A percentile compares a stretch with the other conserved stretches of the same genome.
These are phyloP conservation scores for Fusarium agapanthi DNA, from an alignment of 2,329 filamentous ascomycete species.

Conservation along the genomic window DNA sequence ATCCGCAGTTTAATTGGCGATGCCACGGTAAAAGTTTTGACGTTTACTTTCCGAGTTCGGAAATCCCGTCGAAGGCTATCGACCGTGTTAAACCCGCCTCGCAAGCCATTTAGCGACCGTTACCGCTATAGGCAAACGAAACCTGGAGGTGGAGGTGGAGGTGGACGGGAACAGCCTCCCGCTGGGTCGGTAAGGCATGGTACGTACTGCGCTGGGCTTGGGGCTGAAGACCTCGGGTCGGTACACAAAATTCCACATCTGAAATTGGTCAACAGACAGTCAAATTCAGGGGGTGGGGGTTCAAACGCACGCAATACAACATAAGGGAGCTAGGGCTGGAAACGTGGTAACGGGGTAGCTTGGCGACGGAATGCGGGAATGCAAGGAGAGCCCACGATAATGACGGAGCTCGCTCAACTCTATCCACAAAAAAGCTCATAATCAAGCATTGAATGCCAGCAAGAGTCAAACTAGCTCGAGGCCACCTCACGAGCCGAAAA, in stretches of 20 bases:
- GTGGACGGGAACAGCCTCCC: slow-evolving; percentile 19
- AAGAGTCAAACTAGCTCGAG: slow-evolving; percentile 21
- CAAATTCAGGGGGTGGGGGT: slow-evolving; percentile 14
- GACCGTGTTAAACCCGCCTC: slow-evolving; percentile 18
- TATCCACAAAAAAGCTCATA: slow-evolving; percentile 24
- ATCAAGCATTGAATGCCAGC: slow-evolving; percentile 22
- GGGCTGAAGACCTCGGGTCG: slow-evolving; percentile 31
- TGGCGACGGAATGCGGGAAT: slow-evolving; percentile 36
- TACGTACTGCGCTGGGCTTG: slow-evolving; percentile 17
- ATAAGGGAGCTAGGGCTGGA: slow-evolving; percentile 29
- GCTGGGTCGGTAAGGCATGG: slow-evolving; percentile 12
- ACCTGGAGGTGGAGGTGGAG: slow-evolving; percentile 10
- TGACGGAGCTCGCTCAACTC: slow-evolving; percentile 30
- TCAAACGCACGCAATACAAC: slow-evolving; percentile 22
- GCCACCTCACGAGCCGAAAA: slow-evolving; percentile 23
- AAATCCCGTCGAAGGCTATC: slow-evolving; percentile 24
- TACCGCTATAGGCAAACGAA: slow-evolving; percentile 16
- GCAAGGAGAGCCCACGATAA: slow-evolving; percentile 33
- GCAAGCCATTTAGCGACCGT: slow-evolving; percentile 27
- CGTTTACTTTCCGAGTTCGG: slow-evolving; percentile 31
- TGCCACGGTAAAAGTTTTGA: not conserved
- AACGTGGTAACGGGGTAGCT: slow-evolving; percentile 35
- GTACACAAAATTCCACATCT: slow-evolving; percentile 24
- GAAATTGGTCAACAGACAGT: slow-evolving; percentile 5
- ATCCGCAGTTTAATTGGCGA: slow-evolving; percentile 32